Evolutionary conservation across 768 basidiomycete genomes (phyloP).

Genomic region (Hysterangium stoloniferum): DNA sequence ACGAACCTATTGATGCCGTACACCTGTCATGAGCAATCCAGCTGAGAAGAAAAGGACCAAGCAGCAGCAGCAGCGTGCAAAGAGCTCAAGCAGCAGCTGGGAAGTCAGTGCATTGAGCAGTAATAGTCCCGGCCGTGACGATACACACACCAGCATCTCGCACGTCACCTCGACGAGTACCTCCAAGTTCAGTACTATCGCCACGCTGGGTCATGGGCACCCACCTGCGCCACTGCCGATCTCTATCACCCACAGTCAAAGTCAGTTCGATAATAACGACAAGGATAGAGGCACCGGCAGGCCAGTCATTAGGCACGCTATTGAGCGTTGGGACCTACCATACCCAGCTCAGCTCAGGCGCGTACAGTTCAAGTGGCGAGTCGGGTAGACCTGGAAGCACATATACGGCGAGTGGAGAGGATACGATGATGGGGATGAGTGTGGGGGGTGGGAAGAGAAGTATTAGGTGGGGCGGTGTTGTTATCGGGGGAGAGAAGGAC

Average conservation of each 20-base stretch:
- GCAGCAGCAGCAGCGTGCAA: constrained; percentile 23
- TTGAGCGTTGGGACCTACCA: not conserved
- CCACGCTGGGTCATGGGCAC: constrained; percentile 46
- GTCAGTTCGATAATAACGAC: no score
- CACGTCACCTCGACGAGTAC: constrained; percentile 56
- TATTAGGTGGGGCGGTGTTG: constrained; percentile 3
- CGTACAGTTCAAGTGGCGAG: not conserved
- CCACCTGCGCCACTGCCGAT: not conserved
- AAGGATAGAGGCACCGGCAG: no score
- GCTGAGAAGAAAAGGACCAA: constrained; percentile 26
- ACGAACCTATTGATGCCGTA: no score
- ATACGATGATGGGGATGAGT: constrained; percentile 32
- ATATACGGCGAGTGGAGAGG: constrained; percentile 11
- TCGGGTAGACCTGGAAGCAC: constrained; percentile 2
- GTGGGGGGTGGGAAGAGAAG: no score
- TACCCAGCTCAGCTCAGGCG: not conserved
- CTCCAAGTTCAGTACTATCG: constrained; percentile 41
- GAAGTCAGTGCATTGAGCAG: constrained; percentile 53
- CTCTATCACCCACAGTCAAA: no score
- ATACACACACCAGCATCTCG: constrained; percentile 27
- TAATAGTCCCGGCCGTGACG: constrained; percentile 23
- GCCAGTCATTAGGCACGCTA: not conserved
- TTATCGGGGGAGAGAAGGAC: constrained; percentile 15
- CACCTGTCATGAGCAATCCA: no score
- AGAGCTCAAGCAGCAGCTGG: constrained; percentile 54